Evolutionary conservation across 805 yeast species (phyloP).

Genomic region (Ogataea pilisensis): DNA sequence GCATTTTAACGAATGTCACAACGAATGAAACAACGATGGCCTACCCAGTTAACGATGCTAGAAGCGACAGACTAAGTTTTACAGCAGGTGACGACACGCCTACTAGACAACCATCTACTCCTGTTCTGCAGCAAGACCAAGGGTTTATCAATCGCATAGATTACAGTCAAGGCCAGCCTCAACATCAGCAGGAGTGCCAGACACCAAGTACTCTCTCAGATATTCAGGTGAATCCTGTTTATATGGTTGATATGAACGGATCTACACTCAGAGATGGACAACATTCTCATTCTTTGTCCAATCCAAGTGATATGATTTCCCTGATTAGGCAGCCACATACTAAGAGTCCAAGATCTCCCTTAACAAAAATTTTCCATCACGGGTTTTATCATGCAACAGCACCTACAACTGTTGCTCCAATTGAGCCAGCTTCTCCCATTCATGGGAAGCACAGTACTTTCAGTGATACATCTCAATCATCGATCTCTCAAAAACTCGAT

Average conservation of each 20-base stretch:
- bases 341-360: conserved; percentile 19
- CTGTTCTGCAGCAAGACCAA: not conserved
- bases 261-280: conserved; percentile 3
- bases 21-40: not conserved
- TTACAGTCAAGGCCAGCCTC: not conserved
- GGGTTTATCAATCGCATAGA: not conserved
- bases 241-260: conserved; percentile 3
- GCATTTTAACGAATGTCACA: too few species aligned
- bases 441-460: not conserved
- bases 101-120: conserved; percentile 1
- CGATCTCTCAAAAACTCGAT: too few species aligned
- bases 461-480: too few species aligned
- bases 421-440: conserved; percentile 9
- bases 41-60: not conserved
- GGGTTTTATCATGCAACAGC: conserved; percentile 20
- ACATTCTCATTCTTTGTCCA: conserved; percentile 27
- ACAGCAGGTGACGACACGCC: conserved; percentile 2
- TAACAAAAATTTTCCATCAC: conserved; percentile 20
- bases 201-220: conserved; percentile 3
- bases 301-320: conserved; percentile 21
- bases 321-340: conserved; percentile 6
- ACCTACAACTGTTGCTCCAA: conserved; percentile 9
- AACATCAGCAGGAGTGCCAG: not conserved
- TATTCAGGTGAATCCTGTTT: conserved; percentile 11
- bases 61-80: not conserved